Evolutionary conservation across 2,329 filamentous ascomycete species (phyloP), one percentile per base, ranked within the genome.

Genomic region (Cladophialophora immunda): DNA sequence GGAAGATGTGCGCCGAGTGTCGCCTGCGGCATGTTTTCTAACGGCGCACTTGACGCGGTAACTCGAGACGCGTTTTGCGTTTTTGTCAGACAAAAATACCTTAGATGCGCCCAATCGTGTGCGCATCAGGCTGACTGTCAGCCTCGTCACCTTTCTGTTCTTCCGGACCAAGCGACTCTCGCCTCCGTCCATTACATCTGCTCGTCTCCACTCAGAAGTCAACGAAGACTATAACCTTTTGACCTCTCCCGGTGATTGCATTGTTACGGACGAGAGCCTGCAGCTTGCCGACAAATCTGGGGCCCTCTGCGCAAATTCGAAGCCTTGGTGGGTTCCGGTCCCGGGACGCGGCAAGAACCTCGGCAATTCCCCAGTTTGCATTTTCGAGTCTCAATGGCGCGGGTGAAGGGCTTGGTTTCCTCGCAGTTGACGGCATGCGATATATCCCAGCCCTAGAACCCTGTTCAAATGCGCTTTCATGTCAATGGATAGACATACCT

Each of bases 361-460:
- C 61, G 61, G 61, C 54, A 57, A 6, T 41, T 63, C 60, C 15
- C 50, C 60, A 62, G 32, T 15, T 25, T 53, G 62, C 54, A 27
- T 25, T 25, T 25, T 50, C 19, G 19, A 50, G 22, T 25, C 45
- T 8, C 45, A 50, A 25, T 25, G 45, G 8, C 9, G 22, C 45
- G 45, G 45, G 6, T 25, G 3, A 25, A 4, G 45, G 19, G 25
- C 17, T 17, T 41, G 13, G n/a, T 41, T n/a, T 41, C 13, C 5
- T 47, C 41, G 11, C 19, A 13, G 19, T 50, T 13, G 19, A 50
- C 19, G 19, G 45, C 19, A 25, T n/a, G 45, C 19, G 19, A 27
- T 25, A 27, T 13, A 22, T 22, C 22, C n/a, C 38, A 45, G 38
- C 6, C 2, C 38, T 50, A 25, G 19, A 22, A 50, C 45, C 45